Base-by-base conservation (phyloP, 2,329 filamentous ascomycete genomes). In the Rugonectria rugulosa region DNA sequence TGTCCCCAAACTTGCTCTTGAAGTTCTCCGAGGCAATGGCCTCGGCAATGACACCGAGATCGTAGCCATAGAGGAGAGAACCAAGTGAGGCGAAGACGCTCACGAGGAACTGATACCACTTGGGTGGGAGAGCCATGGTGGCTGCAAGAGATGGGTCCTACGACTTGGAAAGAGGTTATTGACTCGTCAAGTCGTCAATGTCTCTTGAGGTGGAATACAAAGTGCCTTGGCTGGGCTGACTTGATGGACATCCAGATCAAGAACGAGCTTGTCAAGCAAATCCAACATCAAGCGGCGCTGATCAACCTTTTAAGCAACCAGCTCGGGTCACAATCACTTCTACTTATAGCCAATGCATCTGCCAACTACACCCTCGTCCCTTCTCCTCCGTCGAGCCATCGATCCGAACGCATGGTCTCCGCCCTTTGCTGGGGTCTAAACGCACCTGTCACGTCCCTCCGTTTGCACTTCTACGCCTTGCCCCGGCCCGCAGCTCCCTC, bases 1-100 rank as follows among this genome's bases (percentile, higher is more conserved):
- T 57, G 55, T 65, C 44, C 17, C 65, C 65, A 43, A 83, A 82
- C 47, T 71, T 69, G 2, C 58, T 56, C 5, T 66, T 67, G 63
- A 81, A 82, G 8, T 77, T 73, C 9, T 72, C 69, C 15, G 79
- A 81, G 12, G 80, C 79, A 50, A 85, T 78, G 12, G 81, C 81
- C 48, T 79, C 74, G 43, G 79, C 79, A 52, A 82, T 80, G 34
- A 66, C 63, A 42, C 63, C 63, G 43, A 66, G 38, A 52, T 66
- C 63, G 41, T 66, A 66, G 21, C 63, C 63, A 38, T 63, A 66
- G 17, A 66, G 63, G 7, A 66, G 63, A 34, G 63, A 66, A 24
- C 63, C 63, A 21, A 66, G 56, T 24, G 63, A 66, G 41, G 63
- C 63, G 44, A 66, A 66, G 23, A 66, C 38, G 20, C 40, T 53